These are phyloP conservation scores for Sporothrix euskadiensis DNA, from an alignment of 2,329 filamentous ascomycete genomes.

Conservation along the genomic window DNA sequence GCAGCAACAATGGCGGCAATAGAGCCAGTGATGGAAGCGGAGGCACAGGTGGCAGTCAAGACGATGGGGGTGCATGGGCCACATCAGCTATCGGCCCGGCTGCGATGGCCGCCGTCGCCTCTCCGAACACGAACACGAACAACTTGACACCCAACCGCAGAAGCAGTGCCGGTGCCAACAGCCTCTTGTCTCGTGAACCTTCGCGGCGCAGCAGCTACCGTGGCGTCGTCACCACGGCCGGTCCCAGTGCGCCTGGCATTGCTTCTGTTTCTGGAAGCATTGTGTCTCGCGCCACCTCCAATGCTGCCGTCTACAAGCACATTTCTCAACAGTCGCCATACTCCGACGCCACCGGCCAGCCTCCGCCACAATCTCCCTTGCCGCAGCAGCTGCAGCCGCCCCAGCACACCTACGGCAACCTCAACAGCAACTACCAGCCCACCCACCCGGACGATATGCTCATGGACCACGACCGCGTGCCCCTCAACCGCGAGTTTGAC, in stretches of 20 bases:
- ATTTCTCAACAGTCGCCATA: slow-evolving; percentile 27
- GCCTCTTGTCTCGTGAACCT: slow-evolving; percentile 26
- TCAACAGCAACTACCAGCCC: slow-evolving; percentile 37
- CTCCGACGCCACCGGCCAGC: slow-evolving; percentile 27
- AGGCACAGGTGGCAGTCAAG: neutral
- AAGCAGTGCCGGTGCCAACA: neutral
- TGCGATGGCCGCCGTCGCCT: slow-evolving; percentile 10
- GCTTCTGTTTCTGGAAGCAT: neutral
- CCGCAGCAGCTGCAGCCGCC: too few species aligned
- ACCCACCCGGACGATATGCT: slow-evolving; percentile 31
- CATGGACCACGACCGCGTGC: slow-evolving; percentile 29
- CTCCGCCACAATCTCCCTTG: slow-evolving; percentile 4
- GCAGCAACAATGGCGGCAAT: neutral
- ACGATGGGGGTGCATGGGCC: slow-evolving; percentile 1
- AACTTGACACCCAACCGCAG: neutral
- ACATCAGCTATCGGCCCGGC: slow-evolving; percentile 22
- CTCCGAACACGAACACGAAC: neutral
- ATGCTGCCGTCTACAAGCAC: neutral
- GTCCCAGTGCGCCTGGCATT: neutral
- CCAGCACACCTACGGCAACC: slow-evolving; percentile 33
- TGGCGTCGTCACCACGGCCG: neutral
- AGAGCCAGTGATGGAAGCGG: neutral
- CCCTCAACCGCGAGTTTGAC: slow-evolving; percentile 35
- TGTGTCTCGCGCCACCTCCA: neutral
- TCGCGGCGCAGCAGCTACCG: slow-evolving; percentile 18